A percentile compares a stretch with the other conserved stretches of the same genome.
phyloP scores from a whole-genome alignment of 768 basidiomycete genomes.

The Kwoniella sp. region DNA sequence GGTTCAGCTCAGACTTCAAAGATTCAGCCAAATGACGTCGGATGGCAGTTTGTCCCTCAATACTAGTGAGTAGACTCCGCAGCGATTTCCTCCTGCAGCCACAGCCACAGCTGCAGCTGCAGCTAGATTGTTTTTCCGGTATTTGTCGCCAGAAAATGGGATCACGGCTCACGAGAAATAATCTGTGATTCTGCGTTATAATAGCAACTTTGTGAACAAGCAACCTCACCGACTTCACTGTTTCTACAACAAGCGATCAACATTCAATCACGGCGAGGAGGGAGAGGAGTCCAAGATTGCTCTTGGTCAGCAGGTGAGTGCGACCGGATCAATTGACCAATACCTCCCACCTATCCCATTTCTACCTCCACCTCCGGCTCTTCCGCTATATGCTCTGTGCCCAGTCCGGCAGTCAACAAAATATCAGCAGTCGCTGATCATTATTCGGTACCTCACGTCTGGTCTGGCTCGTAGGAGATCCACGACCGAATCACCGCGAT shows the following conservation, averaged over 20 bases:
- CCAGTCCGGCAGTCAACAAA: no score
- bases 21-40: conserved; percentile 72
- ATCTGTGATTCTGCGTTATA: no score
- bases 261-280: conserved; percentile 95
- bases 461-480: conserved; percentile 91
- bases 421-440: no score
- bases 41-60: conserved; percentile 99
- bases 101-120: no score
- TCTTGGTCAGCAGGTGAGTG: conserved; percentile 84
- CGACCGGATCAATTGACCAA: neutral
- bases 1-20: conserved; percentile 31
- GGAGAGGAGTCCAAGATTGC: conserved; percentile 89
- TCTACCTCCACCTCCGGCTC: no score
- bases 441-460: no score
- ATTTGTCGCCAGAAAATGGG: no score
- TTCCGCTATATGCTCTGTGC: no score
- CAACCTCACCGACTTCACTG: conserved; percentile 94
- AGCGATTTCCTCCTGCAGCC: no score
- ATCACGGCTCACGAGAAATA: conserved; percentile 17
- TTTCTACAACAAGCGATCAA: conserved; percentile 97
- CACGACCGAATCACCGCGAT: conserved; percentile 93
- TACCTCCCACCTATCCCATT: no score
- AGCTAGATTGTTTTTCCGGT: no score
- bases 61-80: conserved; percentile 68
- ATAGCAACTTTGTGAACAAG: conserved; percentile 94